A percentile compares a stretch with the other conserved stretches of the same genome.
These are phyloP conservation scores for Fusarium equiseti DNA, from an alignment of 2,329 filamentous ascomycete species.

Conservation along the genomic window DNA sequence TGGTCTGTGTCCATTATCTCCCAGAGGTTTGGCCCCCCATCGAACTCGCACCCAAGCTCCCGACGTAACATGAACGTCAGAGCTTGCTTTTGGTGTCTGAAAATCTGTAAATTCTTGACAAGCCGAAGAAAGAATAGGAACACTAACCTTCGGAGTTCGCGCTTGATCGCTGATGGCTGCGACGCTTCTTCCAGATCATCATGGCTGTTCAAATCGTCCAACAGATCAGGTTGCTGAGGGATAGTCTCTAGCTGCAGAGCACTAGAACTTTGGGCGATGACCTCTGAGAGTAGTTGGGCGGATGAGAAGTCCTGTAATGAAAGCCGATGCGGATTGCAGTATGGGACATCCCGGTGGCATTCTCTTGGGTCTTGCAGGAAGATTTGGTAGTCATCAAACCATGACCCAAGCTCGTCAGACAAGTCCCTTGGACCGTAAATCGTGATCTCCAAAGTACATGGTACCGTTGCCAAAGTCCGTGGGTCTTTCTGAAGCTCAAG, in stretches of 20 bases:
- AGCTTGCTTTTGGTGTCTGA: conserved; percentile 59
- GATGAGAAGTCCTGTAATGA: conserved; percentile 23
- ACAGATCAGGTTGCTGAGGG: conserved; percentile 31
- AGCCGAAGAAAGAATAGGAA: too few relatives aligned
- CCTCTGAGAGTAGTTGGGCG: conserved; percentile 4
- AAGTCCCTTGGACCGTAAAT: conserved; percentile 49
- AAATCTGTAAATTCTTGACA: not conserved
- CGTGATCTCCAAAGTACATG: conserved; percentile 38
- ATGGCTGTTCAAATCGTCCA: conserved; percentile 45
- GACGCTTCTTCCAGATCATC: conserved; percentile 46
- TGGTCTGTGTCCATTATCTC: conserved; percentile 37
- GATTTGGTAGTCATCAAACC: conserved; percentile 49
- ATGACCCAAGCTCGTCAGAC: conserved; percentile 48
- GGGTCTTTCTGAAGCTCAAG: not conserved
- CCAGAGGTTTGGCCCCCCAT: conserved; percentile 52
- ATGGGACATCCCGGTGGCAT: conserved; percentile 47
- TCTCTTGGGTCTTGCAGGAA: conserved; percentile 53
- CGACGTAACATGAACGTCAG: conserved; percentile 57
- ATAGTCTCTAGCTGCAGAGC: conserved; percentile 12
- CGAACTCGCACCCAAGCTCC: conserved; percentile 54
- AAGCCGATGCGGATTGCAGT: conserved; percentile 54
- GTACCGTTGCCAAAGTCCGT: accelerated
- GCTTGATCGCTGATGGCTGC: conserved; percentile 46
- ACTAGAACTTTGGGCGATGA: not conserved
- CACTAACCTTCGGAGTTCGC: conserved; percentile 42